A percentile compares a stretch with the other conserved stretches of the same genome.
Conservation (phyloP, 805 yeast species). For the Candida taoyuanica region DNA sequence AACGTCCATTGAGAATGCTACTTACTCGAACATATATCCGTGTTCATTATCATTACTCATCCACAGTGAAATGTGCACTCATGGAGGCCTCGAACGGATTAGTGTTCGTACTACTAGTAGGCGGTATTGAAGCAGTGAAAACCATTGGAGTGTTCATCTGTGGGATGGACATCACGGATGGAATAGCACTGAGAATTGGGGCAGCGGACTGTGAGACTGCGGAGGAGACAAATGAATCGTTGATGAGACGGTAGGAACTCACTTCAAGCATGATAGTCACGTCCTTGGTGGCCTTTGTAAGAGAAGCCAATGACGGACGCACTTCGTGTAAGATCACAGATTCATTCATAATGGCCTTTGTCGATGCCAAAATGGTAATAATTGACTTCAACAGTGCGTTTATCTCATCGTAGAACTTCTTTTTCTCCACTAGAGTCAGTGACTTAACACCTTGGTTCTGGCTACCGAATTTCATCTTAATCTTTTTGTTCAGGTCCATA, state of each 20-base stretch:
- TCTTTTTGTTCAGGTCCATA: slow-evolving; percentile 72
- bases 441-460: slow-evolving; percentile 30
- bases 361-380: slow-evolving; percentile 76
- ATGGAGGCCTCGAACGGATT: slow-evolving; percentile 27
- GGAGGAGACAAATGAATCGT: slow-evolving; percentile 18
- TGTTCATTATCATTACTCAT: slow-evolving; percentile 1
- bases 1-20: slow-evolving; percentile 2
- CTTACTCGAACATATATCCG: neutral
- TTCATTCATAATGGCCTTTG: slow-evolving; percentile 77
- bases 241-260: slow-evolving; percentile 42
- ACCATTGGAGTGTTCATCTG: slow-evolving; percentile 26
- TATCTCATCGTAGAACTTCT: slow-evolving; percentile 79
- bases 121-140: slow-evolving; percentile 8
- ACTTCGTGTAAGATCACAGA: slow-evolving; percentile 76
- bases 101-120: slow-evolving; percentile 5
- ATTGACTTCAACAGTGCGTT: slow-evolving; percentile 78
- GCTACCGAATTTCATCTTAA: slow-evolving; percentile 48
- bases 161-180: slow-evolving; percentile 29
- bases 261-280: slow-evolving; percentile 80
- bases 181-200: slow-evolving; percentile 25
- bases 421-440: slow-evolving; percentile 46
- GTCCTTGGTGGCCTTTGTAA: slow-evolving; percentile 88
- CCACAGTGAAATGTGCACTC: slow-evolving; percentile 14
- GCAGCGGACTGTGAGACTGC: slow-evolving; percentile 17
- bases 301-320: slow-evolving; percentile 69